Evolutionary conservation across 2,329 filamentous ascomycete genomes (phyloP).

Genomic region (Penicillium sp.): DNA sequence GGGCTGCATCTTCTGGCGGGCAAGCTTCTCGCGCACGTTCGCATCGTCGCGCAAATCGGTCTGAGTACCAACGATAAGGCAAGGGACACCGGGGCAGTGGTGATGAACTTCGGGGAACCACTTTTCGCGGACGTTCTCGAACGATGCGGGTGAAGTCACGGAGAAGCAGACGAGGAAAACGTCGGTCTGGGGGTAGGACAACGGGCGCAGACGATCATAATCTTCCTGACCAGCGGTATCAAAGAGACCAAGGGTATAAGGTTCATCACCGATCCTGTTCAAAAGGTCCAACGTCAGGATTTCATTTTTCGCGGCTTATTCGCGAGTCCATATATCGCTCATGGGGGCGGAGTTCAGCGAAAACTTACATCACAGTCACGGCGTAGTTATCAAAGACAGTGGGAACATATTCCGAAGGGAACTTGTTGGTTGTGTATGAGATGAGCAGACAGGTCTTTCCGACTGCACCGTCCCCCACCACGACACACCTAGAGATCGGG

Average conservation of each 20-base stretch:
- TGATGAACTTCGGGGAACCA: slow-evolving; percentile 99
- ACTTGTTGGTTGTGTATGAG: slow-evolving; percentile 99
- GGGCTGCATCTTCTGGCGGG: slow-evolving; percentile 94
- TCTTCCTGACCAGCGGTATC: slow-evolving; percentile 99
- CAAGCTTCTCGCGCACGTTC: slow-evolving; percentile 83
- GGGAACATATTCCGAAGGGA: slow-evolving; percentile 98
- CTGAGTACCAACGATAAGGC: slow-evolving; percentile 96
- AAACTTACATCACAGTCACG: slow-evolving; percentile 95
- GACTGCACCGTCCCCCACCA: slow-evolving; percentile 98
- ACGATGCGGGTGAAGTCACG: slow-evolving; percentile 93
- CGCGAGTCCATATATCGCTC: background rate
- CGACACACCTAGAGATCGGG: slow-evolving; percentile 72
- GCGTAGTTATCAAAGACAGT: slow-evolving; percentile 99
- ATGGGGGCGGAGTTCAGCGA: background rate
- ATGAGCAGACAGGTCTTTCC: slow-evolving; percentile 99
- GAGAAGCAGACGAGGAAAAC: slow-evolving; percentile 99
- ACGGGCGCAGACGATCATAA: slow-evolving; percentile 93
- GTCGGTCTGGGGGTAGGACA: slow-evolving; percentile 97
- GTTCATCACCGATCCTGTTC: slow-evolving; percentile 93
- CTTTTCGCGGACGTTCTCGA: slow-evolving; percentile 98
- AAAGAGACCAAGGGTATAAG: slow-evolving; percentile 94
- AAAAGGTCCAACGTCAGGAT: slow-evolving; percentile 3
- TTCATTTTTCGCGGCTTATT: background rate
- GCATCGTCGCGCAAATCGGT: slow-evolving; percentile 91
- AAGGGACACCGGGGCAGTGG: slow-evolving; percentile 96